Conservation (phyloP, 1,139 yeast genomes). For the Kodamaea suecica region DNA sequence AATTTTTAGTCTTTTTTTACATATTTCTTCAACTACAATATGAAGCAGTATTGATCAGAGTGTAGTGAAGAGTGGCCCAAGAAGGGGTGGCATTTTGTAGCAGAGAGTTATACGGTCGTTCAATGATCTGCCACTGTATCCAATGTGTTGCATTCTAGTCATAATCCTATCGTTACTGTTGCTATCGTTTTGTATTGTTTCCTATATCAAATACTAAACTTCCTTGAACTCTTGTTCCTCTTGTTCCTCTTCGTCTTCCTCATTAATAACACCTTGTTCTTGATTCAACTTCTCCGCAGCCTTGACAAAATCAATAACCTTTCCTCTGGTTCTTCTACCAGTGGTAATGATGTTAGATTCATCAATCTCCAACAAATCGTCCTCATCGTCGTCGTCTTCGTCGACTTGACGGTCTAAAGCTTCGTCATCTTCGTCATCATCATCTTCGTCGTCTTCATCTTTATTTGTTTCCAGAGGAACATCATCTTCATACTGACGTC, state of each 20-base stretch:
- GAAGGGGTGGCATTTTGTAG: no score
- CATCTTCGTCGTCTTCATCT: constrained; percentile 47
- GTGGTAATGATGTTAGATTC: constrained; percentile 75
- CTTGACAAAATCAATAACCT: constrained; percentile 79
- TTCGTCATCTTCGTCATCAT: constrained; percentile 46
- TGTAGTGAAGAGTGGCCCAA: no score
- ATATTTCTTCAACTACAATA: not conserved
- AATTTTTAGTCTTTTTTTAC: constrained; percentile 4
- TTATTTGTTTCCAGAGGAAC: constrained; percentile 31
- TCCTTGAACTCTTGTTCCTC: constrained; percentile 37
- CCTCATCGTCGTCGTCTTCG: constrained; percentile 63
- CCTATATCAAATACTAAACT: not conserved
- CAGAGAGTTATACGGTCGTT: no score
- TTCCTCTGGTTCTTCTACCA: constrained; percentile 91
- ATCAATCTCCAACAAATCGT: constrained; percentile 81
- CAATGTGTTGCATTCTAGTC: no score
- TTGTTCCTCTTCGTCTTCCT: constrained; percentile 38
- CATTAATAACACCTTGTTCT: constrained; percentile 36
- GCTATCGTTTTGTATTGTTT: no score
- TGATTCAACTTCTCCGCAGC: constrained; percentile 72
- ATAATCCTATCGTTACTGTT: no score
- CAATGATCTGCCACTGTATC: no score
- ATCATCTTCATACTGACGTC: constrained; percentile 34
- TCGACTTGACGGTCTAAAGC: constrained; percentile 19
- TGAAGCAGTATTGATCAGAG: constrained; percentile 1